These are phyloP conservation scores for Alternaria sp. DNA, from an alignment of 2,329 filamentous ascomycete species.

Conservation along the genomic window DNA sequence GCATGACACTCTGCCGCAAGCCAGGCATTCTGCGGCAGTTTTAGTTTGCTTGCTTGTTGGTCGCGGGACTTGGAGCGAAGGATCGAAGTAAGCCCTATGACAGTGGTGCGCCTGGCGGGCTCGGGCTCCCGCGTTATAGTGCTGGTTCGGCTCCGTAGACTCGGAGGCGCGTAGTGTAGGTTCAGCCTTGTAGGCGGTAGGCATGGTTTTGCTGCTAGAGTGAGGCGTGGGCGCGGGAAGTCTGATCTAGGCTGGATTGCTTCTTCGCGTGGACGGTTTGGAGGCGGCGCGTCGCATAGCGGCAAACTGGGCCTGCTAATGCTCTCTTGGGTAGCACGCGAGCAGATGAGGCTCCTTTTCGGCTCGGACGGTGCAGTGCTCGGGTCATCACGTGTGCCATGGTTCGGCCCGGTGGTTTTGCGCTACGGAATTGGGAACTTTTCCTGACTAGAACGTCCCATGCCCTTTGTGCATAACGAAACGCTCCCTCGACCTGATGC, in stretches of 20 bases:
- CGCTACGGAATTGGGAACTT: conserved; percentile 23
- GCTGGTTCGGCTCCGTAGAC: conserved; percentile 26
- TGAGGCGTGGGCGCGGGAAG: conserved; percentile 20
- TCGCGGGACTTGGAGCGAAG: conserved; percentile 12
- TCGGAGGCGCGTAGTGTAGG: conserved; percentile 18
- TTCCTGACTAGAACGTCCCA: conserved; percentile 22
- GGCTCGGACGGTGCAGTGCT: conserved; percentile 6
- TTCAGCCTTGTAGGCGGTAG: conserved; percentile 25
- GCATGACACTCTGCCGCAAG: conserved; percentile 14
- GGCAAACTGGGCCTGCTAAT: conserved; percentile 13
- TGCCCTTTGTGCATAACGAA: conserved; percentile 17
- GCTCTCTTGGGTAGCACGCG: conserved; percentile 13
- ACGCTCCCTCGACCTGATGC: conserved; percentile 47
- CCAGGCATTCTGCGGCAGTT: conserved; percentile 8
- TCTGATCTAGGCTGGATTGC: conserved; percentile 36
- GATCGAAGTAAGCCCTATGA: conserved; percentile 17
- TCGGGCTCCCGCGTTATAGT: conserved; percentile 22
- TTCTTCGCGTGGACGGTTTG: conserved; percentile 23
- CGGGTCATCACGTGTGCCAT: conserved; percentile 25
- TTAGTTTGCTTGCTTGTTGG: conserved; percentile 14
- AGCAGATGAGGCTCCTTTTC: conserved; percentile 11
- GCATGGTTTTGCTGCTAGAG: conserved; percentile 14
- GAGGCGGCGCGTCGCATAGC: conserved; percentile 25
- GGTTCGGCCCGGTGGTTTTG: conserved; percentile 19
- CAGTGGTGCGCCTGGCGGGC: conserved; percentile 17